phyloP scores from a whole-genome alignment of 2,329 filamentous ascomycete genomes.

The Lachnellula cervina region DNA sequence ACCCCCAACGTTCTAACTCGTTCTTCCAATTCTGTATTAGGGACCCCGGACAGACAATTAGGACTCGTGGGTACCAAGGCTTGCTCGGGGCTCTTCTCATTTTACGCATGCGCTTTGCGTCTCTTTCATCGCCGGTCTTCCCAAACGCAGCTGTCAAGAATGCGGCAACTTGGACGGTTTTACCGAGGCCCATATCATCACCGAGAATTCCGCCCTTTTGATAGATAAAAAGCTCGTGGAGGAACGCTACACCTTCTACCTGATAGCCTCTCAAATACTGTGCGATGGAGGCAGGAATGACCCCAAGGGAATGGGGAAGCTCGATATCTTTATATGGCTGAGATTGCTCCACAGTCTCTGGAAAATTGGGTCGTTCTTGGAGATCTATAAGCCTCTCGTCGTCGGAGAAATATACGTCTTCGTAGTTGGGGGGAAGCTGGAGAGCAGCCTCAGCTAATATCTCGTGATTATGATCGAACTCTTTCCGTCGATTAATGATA shows the following conservation, averaged over 20 bases:
- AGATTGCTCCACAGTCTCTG: slow-evolving; percentile 55
- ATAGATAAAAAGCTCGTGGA: slow-evolving; percentile 85
- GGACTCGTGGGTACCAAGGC: slow-evolving; percentile 75
- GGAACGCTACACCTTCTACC: slow-evolving; percentile 74
- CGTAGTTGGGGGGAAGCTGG: slow-evolving; percentile 71
- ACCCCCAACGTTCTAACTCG: slow-evolving; percentile 86
- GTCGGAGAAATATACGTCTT: slow-evolving; percentile 71
- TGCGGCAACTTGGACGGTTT: slow-evolving; percentile 92
- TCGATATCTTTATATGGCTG: slow-evolving; percentile 70
- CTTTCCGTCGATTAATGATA: slow-evolving; percentile 59
- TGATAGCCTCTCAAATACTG: slow-evolving; percentile 93
- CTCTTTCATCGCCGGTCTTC: slow-evolving; percentile 85
- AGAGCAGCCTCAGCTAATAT: slow-evolving; percentile 63
- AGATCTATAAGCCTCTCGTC: slow-evolving; percentile 57
- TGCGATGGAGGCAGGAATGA: slow-evolving; percentile 84
- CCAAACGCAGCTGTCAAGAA: slow-evolving; percentile 90
- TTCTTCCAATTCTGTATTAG: slow-evolving; percentile 88
- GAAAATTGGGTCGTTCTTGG: slow-evolving; percentile 66
- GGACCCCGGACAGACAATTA: slow-evolving; percentile 85
- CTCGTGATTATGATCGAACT: slow-evolving; percentile 61
- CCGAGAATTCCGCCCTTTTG: slow-evolving; percentile 84
- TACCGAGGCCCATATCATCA: slow-evolving; percentile 96
- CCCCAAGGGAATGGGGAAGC: slow-evolving; percentile 68
- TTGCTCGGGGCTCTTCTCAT: slow-evolving; percentile 55
- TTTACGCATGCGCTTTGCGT: slow-evolving; percentile 82